Evolutionary conservation across 2,329 filamentous ascomycete species (phyloP).

Genomic region (Graphilbum ipis-grandicollis): DNA sequence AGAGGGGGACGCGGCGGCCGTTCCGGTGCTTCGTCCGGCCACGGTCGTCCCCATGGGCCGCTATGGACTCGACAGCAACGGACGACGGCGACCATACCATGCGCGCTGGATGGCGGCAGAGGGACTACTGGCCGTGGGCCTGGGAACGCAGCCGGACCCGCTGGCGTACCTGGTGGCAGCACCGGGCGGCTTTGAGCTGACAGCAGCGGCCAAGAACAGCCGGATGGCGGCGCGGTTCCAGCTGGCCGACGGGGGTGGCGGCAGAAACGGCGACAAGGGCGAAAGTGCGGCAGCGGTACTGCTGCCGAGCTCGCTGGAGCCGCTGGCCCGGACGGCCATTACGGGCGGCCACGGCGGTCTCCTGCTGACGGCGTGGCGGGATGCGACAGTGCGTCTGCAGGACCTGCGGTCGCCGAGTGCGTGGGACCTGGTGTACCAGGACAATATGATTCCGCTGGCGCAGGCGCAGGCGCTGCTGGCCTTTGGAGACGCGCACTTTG

Average conservation of each 20-base stretch:
- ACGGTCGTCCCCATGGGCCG: slow-evolving; percentile 10
- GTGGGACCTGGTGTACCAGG: slow-evolving; percentile 31
- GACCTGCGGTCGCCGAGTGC: slow-evolving; percentile 31
- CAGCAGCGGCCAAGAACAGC: slow-evolving; percentile 11
- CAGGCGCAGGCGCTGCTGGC: slow-evolving; percentile 28
- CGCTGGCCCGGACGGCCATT: slow-evolving; percentile 18
- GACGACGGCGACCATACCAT: slow-evolving; percentile 11
- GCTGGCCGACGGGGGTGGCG: slow-evolving; percentile 11
- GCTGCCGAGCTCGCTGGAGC: slow-evolving; percentile 25
- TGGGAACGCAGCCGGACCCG: slow-evolving; percentile 23
- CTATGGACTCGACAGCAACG: slow-evolving; percentile 5
- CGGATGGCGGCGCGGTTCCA: slow-evolving; percentile 12
- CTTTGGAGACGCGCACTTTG: slow-evolving; percentile 31
- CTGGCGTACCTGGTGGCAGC: slow-evolving; percentile 28
- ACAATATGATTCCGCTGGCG: slow-evolving; percentile 28
- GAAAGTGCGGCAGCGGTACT: too few species aligned
- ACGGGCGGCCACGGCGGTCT: slow-evolving; percentile 16
- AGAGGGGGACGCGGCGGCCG: background rate
- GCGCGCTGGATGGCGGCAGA: slow-evolving; percentile 29
- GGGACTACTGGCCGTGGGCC: slow-evolving; percentile 25
- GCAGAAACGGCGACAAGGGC: too few species aligned
- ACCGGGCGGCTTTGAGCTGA: slow-evolving; percentile 23
- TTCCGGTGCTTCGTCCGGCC: slow-evolving; percentile 6
- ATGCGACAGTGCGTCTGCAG: slow-evolving; percentile 30
- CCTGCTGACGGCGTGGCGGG: slow-evolving; percentile 34